A percentile compares a stretch with the other conserved stretches of the same genome.
Conservation (phyloP, 768 basidiomycete genomes). For the Trametes coccinea region DNA sequence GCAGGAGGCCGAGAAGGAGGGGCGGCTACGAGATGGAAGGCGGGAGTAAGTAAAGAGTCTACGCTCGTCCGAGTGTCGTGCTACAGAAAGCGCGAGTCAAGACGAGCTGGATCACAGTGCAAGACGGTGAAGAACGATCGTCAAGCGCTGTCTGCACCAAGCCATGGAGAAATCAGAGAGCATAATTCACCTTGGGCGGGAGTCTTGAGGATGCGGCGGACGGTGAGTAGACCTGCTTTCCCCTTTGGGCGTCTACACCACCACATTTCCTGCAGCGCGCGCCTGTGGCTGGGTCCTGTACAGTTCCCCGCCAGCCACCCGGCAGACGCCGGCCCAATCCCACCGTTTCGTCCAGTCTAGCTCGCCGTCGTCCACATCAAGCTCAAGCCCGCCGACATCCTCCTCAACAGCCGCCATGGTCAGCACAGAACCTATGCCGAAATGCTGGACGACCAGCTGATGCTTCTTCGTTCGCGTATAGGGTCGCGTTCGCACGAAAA, state of each 20-base stretch:
- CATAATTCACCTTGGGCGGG: conserved; percentile 48
- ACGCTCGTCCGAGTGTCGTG: conserved; percentile 83
- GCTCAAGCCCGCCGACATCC: conserved; percentile 30
- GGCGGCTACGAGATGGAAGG: conserved; percentile 32
- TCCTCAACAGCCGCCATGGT: conserved; percentile 21
- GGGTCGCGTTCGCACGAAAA: conserved; percentile 99
- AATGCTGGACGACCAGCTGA: conserved; percentile 1
- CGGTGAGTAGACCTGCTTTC: conserved; percentile 18
- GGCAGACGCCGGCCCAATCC: conserved; percentile 29
- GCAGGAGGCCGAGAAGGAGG: conserved; percentile 15
- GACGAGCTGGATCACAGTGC: conserved; percentile 34
- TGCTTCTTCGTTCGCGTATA: conserved; percentile 34
- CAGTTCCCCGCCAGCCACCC: conserved; percentile 37
- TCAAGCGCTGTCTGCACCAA: conserved; percentile 24
- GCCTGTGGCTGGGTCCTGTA: conserved; percentile 35
- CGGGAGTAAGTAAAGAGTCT: conserved; percentile 34
- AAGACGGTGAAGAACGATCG: conserved; percentile 21
- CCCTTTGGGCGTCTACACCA: not conserved
- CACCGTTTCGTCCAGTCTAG: conserved; percentile 11
- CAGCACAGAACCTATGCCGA: conserved; percentile 6
- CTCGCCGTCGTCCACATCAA: conserved; percentile 25
- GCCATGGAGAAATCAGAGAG: conserved; percentile 24
- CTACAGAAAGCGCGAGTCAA: conserved; percentile 83
- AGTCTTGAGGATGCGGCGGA: conserved; percentile 28
- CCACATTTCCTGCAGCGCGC: conserved; percentile 6